Conservation (phyloP, 1,139 yeast genomes). For the Kodamaea sp. region DNA sequence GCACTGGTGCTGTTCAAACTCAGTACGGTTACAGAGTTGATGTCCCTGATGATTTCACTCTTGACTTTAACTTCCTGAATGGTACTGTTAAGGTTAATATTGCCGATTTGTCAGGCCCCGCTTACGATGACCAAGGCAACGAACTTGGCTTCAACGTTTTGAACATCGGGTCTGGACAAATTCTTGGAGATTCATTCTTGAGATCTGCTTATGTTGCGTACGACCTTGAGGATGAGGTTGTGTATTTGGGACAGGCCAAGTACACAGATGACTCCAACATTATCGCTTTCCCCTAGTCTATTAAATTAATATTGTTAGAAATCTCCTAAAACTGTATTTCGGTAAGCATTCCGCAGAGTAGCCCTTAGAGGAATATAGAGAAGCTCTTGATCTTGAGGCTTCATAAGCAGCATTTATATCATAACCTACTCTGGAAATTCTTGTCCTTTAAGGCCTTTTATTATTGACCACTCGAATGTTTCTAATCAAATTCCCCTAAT, state of each 20-base stretch:
- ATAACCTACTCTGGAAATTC: no score
- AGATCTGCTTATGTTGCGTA: constrained; percentile 29
- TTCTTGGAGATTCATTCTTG: constrained; percentile 31
- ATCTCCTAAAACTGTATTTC: no score
- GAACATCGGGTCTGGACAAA: not conserved
- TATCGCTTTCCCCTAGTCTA: not conserved
- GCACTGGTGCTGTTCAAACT: constrained; percentile 2
- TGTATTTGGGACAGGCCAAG: constrained; percentile 23
- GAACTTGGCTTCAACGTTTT: not conserved
- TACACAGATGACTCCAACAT: constrained; percentile 2
- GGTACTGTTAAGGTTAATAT: constrained; percentile 47
- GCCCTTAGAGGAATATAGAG: not conserved
- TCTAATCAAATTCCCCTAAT: no score
- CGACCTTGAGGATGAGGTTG: constrained; percentile 26
- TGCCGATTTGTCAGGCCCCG: constrained; percentile 27
- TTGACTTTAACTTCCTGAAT: constrained; percentile 50
- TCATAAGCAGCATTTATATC: no score
- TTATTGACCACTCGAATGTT: no score
- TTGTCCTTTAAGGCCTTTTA: no score
- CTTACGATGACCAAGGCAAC: constrained; percentile 6
- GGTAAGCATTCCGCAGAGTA: not conserved
- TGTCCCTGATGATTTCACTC: constrained; percentile 1
- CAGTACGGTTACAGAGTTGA: not conserved
- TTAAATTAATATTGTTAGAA: no score
- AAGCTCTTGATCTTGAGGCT: not conserved